Conservation (phyloP, 495 filamentous ascomycete genomes). For the Hypoxylon rickii region DNA sequence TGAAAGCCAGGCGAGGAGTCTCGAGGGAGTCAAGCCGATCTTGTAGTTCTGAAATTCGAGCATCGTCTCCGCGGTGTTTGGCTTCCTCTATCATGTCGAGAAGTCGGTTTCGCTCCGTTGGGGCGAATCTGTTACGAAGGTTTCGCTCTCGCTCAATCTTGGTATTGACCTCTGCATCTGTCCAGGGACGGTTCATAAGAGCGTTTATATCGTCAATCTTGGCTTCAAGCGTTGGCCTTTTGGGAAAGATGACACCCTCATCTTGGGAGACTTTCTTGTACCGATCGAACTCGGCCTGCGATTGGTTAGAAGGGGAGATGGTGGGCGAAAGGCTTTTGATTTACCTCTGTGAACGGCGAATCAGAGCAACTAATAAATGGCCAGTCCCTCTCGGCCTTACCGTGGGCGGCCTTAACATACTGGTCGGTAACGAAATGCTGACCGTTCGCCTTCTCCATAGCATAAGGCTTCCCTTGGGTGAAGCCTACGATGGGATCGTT, state of each 20-base stretch:
- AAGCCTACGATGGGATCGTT: conserved; percentile 61
- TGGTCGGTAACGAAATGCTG: conserved; percentile 74
- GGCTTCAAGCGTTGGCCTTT: conserved; percentile 60
- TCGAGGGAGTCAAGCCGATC: conserved; percentile 70
- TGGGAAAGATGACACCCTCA: conserved; percentile 73
- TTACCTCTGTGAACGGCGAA: conserved; percentile 71
- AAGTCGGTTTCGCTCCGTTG: conserved; percentile 66
- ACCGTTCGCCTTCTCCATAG: conserved; percentile 69
- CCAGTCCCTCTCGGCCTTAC: conserved; percentile 75
- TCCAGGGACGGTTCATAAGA: conserved; percentile 78
- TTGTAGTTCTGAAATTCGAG: conserved; percentile 62
- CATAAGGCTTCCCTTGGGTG: conserved; percentile 76
- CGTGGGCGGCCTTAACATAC: conserved; percentile 74
- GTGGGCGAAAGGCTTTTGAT: conserved; percentile 22
- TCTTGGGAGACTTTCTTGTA: conserved; percentile 75
- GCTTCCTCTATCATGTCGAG: conserved; percentile 67
- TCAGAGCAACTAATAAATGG: conserved; percentile 86
- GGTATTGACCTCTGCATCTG: conserved; percentile 73
- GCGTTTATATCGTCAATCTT: conserved; percentile 84
- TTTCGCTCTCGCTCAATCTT: conserved; percentile 73
- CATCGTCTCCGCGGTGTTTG: conserved; percentile 63
- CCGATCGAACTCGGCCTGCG: conserved; percentile 77
- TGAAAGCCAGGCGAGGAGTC: conserved; percentile 70
- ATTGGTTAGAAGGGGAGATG: conserved; percentile 29
- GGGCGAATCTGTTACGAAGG: conserved; percentile 62